phyloP scores from a whole-genome alignment of 139 green algal species.

The Chlorella sp. region DNA sequence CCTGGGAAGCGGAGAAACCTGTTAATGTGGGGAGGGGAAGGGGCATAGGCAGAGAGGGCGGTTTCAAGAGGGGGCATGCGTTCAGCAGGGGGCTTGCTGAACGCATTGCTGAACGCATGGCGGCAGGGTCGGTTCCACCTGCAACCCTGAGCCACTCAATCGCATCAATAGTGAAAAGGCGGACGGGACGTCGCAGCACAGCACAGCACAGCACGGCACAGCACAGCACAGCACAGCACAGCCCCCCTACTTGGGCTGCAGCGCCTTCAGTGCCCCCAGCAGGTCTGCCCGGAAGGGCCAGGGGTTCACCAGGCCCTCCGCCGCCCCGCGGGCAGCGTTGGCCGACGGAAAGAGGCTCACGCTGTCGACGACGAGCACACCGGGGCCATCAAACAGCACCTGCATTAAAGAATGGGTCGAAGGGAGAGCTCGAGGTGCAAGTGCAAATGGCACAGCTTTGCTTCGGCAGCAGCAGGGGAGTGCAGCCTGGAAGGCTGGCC shows the following conservation, averaged over 20 bases:
- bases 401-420: background rate
- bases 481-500: too few relatives aligned
- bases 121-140: too few relatives aligned
- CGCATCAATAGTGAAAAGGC: too few relatives aligned
- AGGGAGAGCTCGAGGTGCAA: slow-evolving; percentile 40
- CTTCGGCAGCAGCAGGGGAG: background rate
- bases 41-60: background rate
- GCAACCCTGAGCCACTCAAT: too few relatives aligned
- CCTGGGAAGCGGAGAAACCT: slow-evolving; percentile 73
- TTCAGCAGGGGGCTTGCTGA: too few relatives aligned
- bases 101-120: too few relatives aligned
- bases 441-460: background rate
- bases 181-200: too few relatives aligned
- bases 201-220: too few relatives aligned
- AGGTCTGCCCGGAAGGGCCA: slow-evolving; percentile 53
- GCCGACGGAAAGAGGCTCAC: slow-evolving; percentile 46
- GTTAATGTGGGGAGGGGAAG: background rate
- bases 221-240: too few relatives aligned
- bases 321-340: slow-evolving; percentile 22
- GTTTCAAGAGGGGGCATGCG: too few relatives aligned
- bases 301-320: slow-evolving; percentile 37
- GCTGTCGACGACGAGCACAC: slow-evolving; percentile 33
- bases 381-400: slow-evolving; percentile 27
- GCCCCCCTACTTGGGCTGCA: background rate
- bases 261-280: slow-evolving; percentile 35